A percentile compares a stretch with the other conserved stretches of the same genome.
These are phyloP conservation scores for Trichophyton benhamiae DNA, from an alignment of 2,329 filamentous ascomycete species.

Conservation along the genomic window DNA sequence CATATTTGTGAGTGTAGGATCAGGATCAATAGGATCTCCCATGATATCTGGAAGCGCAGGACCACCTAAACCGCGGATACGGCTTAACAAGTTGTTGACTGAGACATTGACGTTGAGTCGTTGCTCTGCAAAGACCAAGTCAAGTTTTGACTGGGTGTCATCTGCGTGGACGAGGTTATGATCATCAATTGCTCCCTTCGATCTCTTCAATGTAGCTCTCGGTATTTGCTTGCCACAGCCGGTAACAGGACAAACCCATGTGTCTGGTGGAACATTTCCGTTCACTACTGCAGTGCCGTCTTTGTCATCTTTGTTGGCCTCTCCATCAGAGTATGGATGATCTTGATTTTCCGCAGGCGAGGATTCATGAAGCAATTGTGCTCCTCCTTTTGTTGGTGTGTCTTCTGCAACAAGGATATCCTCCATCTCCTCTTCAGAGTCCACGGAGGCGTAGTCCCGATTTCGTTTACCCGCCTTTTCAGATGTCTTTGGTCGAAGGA, in stretches of 20 bases:
- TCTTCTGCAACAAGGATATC: slow-evolving; percentile 21
- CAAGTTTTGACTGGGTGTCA: slow-evolving; percentile 26
- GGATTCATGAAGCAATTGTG: slow-evolving; percentile 24
- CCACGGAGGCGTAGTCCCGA: slow-evolving; percentile 20
- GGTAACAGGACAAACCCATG: slow-evolving; percentile 24
- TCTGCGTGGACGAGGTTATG: slow-evolving; percentile 25
- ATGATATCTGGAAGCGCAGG: background rate
- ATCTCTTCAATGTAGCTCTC: slow-evolving; percentile 23
- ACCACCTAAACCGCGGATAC: slow-evolving; percentile 16
- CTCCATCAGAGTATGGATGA: slow-evolving; percentile 17
- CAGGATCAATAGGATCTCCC: background rate
- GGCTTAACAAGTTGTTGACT: slow-evolving; percentile 24
- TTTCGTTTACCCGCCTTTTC: slow-evolving; percentile 33
- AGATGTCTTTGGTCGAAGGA: slow-evolving; percentile 34
- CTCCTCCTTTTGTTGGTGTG: slow-evolving; percentile 26
- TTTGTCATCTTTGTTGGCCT: slow-evolving; percentile 4
- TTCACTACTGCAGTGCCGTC: background rate
- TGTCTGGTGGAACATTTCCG: slow-evolving; percentile 18
- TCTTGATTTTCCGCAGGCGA: slow-evolving; percentile 22
- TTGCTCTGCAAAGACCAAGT: slow-evolving; percentile 27
- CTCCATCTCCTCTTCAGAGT: slow-evolving; percentile 22
- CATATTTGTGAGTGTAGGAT: background rate
- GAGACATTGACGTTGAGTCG: slow-evolving; percentile 23
- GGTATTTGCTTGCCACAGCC: slow-evolving; percentile 24
- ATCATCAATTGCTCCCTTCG: slow-evolving; percentile 23